These are phyloP conservation scores for Beauveria pseudobassiana DNA, from an alignment of 2,329 filamentous ascomycete species.

Conservation along the genomic window DNA sequence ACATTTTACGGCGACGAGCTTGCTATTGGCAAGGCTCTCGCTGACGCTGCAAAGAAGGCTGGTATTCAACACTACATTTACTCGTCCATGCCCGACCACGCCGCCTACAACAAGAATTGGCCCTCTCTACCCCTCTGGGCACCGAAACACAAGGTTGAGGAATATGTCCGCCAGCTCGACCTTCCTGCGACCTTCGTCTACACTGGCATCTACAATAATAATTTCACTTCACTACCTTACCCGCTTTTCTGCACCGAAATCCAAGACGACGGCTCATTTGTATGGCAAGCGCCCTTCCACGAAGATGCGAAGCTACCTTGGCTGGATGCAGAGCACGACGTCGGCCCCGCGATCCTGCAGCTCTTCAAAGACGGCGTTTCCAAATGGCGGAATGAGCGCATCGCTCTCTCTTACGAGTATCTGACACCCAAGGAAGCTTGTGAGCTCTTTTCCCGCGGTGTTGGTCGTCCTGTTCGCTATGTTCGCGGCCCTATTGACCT, in stretches of 20 bases:
- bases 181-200: slow-evolving; percentile 90
- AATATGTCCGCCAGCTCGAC: slow-evolving; percentile 76
- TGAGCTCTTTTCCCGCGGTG: slow-evolving; percentile 67
- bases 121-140: slow-evolving; percentile 85
- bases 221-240: slow-evolving; percentile 89
- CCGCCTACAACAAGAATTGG: slow-evolving; percentile 68
- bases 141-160: slow-evolving; percentile 85
- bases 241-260: slow-evolving; percentile 94
- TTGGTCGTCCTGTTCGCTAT: slow-evolving; percentile 73
- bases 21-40: slow-evolving; percentile 78
- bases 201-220: slow-evolving; percentile 98
- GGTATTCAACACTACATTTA: slow-evolving; percentile 90
- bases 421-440: slow-evolving; percentile 80
- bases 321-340: slow-evolving; percentile 93
- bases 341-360: slow-evolving; percentile 84
- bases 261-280: slow-evolving; percentile 74
- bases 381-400: slow-evolving; percentile 72
- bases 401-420: slow-evolving; percentile 86
- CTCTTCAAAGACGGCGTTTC: slow-evolving; percentile 88
- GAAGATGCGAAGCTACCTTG: slow-evolving; percentile 84
- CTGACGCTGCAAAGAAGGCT: slow-evolving; percentile 78
- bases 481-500: slow-evolving; percentile 72
- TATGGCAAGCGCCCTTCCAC: slow-evolving; percentile 92
- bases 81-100: slow-evolving; percentile 94
- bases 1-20: slow-evolving; percentile 95